Conservation (phyloP, 192 early-diverging fungal species). For the Gryganskiella cystojenkinii region DNA sequence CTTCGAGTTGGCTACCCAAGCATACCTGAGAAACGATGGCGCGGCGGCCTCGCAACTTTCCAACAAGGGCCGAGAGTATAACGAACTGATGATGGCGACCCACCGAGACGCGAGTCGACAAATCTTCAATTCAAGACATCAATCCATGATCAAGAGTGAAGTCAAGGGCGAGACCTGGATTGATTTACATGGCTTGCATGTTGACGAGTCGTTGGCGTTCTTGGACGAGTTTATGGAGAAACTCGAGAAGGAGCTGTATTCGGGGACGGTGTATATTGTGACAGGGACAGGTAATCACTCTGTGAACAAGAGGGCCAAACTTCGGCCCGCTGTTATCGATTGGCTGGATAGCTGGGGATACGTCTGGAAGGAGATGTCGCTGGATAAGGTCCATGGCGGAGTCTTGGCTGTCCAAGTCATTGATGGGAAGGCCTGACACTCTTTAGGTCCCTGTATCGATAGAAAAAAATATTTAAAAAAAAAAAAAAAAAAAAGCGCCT, state of each 20-base stretch:
- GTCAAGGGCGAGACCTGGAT: slow-evolving; percentile 56
- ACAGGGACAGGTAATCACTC: slow-evolving; percentile 64
- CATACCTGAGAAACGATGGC: slow-evolving; percentile 59
- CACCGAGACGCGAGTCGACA: slow-evolving; percentile 56
- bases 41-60: slow-evolving; percentile 54
- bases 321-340: slow-evolving; percentile 44
- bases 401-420: slow-evolving; percentile 47
- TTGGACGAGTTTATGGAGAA: slow-evolving; percentile 56
- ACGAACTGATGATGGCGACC: slow-evolving; percentile 59
- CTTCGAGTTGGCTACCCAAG: slow-evolving; percentile 56
- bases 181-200: slow-evolving; percentile 64
- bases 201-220: slow-evolving; percentile 58
- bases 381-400: slow-evolving; percentile 45
- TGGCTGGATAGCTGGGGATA: slow-evolving; percentile 54
- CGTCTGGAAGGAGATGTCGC: slow-evolving; percentile 44
- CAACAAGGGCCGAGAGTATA: slow-evolving; percentile 57
- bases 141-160: slow-evolving; percentile 27
- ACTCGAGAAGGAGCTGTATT: slow-evolving; percentile 44
- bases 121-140: slow-evolving; percentile 59
- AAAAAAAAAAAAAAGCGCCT: slow-evolving; percentile 3
- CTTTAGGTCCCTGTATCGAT: no score
- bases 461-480: slow-evolving; percentile 15
- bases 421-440: slow-evolving; percentile 39
- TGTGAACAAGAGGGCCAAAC: slow-evolving; percentile 23
- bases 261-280: slow-evolving; percentile 60